Evolutionary conservation across 163 green algal genomes (phyloP), one percentile per base, ranked within the genome.

Genomic region (Scenedesmus sp.): DNA sequence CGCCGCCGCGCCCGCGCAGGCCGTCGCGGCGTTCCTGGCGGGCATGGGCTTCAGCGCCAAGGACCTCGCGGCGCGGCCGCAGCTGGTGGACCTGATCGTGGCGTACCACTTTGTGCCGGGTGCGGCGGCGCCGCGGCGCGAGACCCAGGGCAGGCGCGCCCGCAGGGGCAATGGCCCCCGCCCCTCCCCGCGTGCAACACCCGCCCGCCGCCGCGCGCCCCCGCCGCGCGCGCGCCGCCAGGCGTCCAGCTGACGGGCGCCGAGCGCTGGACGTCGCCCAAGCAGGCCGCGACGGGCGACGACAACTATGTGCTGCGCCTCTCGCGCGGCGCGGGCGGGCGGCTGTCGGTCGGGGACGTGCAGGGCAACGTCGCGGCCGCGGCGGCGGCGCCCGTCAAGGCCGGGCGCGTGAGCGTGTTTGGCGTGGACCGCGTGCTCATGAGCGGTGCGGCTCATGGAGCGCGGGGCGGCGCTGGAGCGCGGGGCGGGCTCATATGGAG

Each of bases 31-130:
- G 0, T 77, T 77, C 26, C 28, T 77, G 50, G 57, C 66, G 36
- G 13, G 11, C 20, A 77, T 77, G 54, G 54, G 69, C 36, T 11
- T 58, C n/a, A 77, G 36, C 13, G 69, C 31, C 14, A 58, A 42
- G 10, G 24, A 66, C 13, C 36, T 77, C n/a, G 22, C 18, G 2
- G 18, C n/a, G 4, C 36, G n/a, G 54, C 69, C 69, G 28, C 53
- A 58, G 15, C 69, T 77, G 47, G 69, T 33, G 9, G 69, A 77
- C 54, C 45, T 77, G 13, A 77, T 77, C 22, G 47, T 50, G 14
- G 24, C 22, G 13, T 77, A 77, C 54, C 69, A 77, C 28, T 77
- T 77, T 44, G 24, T 77, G 20, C 69, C 69, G 67, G 69, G 69
- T 77, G 14, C 31, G 26, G 11, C 14, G n/a, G n/a, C n/a, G n/a